Evolutionary conservation across 768 basidiomycete species (phyloP).

Genomic region (Termitomyces sp.): DNA sequence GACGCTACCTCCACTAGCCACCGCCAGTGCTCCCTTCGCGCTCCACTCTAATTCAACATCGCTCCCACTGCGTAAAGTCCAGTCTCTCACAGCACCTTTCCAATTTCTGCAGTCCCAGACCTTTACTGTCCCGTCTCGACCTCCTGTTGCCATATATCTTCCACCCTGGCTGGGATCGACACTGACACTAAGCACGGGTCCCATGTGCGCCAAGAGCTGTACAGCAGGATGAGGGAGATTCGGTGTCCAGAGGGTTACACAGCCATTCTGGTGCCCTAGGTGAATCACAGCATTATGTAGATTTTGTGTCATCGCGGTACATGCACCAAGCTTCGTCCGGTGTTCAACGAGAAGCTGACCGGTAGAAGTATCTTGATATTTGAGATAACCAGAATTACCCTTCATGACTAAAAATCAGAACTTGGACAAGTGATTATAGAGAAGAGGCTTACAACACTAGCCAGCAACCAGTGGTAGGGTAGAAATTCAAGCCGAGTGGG

Average conservation of each 20-base stretch:
- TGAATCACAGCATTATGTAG: constrained; percentile 90
- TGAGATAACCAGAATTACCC: constrained; percentile 88
- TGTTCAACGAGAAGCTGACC: constrained; percentile 83
- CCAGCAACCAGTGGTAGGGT: constrained; percentile 93
- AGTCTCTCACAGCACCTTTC: constrained; percentile 78
- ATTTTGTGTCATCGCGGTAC: constrained; percentile 85
- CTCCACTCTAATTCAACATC: constrained; percentile 78
- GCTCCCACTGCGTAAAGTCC: constrained; percentile 64
- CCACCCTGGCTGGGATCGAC: constrained; percentile 85
- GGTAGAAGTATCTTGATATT: constrained; percentile 96
- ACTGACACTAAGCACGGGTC: constrained; percentile 74
- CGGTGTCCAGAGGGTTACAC: constrained; percentile 95
- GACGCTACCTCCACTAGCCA: constrained; percentile 77
- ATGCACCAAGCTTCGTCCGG: constrained; percentile 85
- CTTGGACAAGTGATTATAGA: background rate
- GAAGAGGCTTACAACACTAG: constrained; percentile 57
- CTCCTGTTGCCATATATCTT: constrained; percentile 86
- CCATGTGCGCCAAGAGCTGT: constrained; percentile 85
- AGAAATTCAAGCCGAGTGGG: constrained; percentile 88
- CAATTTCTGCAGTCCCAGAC: constrained; percentile 97
- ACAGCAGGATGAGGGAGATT: constrained; percentile 90
- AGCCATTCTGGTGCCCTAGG: constrained; percentile 92
- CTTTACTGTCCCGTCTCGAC: constrained; percentile 84
- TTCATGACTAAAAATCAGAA: constrained; percentile 14
- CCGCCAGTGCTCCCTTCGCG: constrained; percentile 74